phyloP scores from a whole-genome alignment of 2,329 filamentous ascomycete species.

The Alternaria hordeiaustralica region DNA sequence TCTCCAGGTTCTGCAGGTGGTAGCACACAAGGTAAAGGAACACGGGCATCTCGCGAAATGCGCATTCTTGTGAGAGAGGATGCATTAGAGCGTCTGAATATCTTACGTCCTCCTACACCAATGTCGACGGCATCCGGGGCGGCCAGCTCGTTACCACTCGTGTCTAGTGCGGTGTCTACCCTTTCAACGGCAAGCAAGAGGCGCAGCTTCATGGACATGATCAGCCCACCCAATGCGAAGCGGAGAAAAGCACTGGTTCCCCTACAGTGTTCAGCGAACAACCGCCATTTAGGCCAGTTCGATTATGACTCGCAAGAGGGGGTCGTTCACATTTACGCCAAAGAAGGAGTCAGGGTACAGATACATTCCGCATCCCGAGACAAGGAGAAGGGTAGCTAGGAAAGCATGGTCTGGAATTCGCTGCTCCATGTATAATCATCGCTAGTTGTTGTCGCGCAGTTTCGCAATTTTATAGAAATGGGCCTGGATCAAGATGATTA shows the following conservation, averaged over 20 bases:
- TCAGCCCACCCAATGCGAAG: constrained; percentile 31
- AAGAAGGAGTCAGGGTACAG: constrained; percentile 22
- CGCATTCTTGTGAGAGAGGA: constrained; percentile 30
- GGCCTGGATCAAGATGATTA: neutral
- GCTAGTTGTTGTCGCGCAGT: neutral
- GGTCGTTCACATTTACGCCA: constrained; percentile 23
- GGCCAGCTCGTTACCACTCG: no score
- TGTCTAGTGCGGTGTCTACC: neutral
- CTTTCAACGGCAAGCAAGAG: constrained; percentile 4
- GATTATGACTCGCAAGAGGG: constrained; percentile 27
- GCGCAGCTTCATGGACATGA: constrained; percentile 6
- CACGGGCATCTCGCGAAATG: constrained; percentile 22
- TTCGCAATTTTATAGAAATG: neutral
- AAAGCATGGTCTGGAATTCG: neutral
- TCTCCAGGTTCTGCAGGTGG: constrained; percentile 18
- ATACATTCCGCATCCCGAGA: constrained; percentile 14
- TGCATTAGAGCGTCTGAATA: constrained; percentile 17
- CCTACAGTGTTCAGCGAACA: constrained; percentile 16
- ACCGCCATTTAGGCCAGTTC: constrained; percentile 18
- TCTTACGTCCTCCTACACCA: neutral
- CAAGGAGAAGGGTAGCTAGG: neutral
- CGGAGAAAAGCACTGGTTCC: constrained; percentile 20
- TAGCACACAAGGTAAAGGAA: constrained; percentile 31
- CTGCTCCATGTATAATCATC: neutral
- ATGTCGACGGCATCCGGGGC: neutral